Percentiles rank a stretch among this genome's conserved stretches.
Conservation (phyloP, 306 rosid genomes). For the Abrus pulchellus region DNA sequence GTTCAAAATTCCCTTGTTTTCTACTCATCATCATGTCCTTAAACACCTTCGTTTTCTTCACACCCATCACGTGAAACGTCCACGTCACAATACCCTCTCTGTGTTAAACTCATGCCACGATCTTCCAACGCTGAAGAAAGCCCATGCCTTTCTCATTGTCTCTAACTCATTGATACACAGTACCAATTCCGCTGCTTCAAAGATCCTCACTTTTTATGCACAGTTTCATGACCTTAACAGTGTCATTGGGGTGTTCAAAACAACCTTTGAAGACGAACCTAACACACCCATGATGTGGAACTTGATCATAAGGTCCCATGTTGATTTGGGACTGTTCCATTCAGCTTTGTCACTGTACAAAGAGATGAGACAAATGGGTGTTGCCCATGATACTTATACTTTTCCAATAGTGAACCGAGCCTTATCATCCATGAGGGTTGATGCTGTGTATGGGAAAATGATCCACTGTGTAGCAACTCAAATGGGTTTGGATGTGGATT, state of each 20-base stretch:
- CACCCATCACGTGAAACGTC: conserved; percentile 61
- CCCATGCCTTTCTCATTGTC: conserved; percentile 53
- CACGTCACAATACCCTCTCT: conserved; percentile 24
- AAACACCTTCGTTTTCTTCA: conserved; percentile 45
- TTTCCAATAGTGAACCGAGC: conserved; percentile 58
- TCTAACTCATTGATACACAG: conserved; percentile 37
- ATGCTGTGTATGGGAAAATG: conserved; percentile 55
- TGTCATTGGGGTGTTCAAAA: conserved; percentile 44
- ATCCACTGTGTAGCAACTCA: conserved; percentile 59
- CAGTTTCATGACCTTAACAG: conserved; percentile 50
- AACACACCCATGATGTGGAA: conserved; percentile 52
- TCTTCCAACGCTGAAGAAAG: conserved; percentile 46
- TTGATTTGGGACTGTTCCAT: conserved; percentile 51
- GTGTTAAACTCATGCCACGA: conserved; percentile 45
- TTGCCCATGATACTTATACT: conserved; percentile 57
- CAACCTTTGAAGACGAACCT: conserved; percentile 35
- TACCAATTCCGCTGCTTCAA: conserved; percentile 30
- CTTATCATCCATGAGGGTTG: conserved; percentile 40
- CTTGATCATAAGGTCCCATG: conserved; percentile 51
- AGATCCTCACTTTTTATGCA: conserved; percentile 47
- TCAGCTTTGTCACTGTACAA: conserved; percentile 54
- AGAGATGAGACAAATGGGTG: conserved; percentile 57
- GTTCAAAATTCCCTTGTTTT: conserved; percentile 45
- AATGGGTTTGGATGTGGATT: conserved; percentile 59
- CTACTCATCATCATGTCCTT: background rate